Base-by-base conservation (phyloP, 345 rosid genomes). In the Mallotus nudiflorus region DNA sequence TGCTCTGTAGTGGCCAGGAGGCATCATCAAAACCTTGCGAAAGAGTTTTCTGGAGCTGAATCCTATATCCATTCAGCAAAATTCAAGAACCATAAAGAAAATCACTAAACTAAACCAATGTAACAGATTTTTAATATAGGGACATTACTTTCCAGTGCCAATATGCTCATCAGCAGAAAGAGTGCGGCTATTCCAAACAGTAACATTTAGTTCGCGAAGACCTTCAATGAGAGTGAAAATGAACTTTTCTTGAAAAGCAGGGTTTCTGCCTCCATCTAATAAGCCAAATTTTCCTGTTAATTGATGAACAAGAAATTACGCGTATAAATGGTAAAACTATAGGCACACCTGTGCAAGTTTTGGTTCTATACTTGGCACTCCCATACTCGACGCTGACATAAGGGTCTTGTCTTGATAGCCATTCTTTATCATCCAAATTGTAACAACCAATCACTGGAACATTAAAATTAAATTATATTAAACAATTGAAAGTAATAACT, bases 351-450 rank as follows among this genome's bases (percentile, higher is more conserved):
- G 85, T 83, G 78, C 93, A 86, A 66, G 96, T 90, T 72, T 75
- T 84, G 60, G 91, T 90, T 54, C 89, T 88, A 51, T 61, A 70
- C 31, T 74, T 80, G 59, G 82, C 60, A 73, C 81, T 56, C 3
- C 82, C 87, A 65, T 88, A 88, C 70, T 88, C 91, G 27, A 90
- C 28, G 29, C 81, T 79, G 53, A 86, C 93, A 55, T 84, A 90
- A 0, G 93, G 93, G 73, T 90, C 93, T 79, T 86, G 96, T 71
- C 85, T 84, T 1, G 87, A 81, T 67, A 90, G 40, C 93, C 90
- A 90, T 71, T 90, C 96, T 11, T 85, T 90, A 65, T 90, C 96
- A 45, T 81, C 87, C 87, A 90, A 67, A 77, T 82, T 87, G 58
- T 71, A 70, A 29, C 96, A 90, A 18, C 86, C 90, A 53, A 88